A percentile compares a stretch with the other conserved stretches of the same genome.
Evolutionary conservation across 805 yeast genomes (phyloP).

Genomic region (Suhomyces canberraensis): DNA sequence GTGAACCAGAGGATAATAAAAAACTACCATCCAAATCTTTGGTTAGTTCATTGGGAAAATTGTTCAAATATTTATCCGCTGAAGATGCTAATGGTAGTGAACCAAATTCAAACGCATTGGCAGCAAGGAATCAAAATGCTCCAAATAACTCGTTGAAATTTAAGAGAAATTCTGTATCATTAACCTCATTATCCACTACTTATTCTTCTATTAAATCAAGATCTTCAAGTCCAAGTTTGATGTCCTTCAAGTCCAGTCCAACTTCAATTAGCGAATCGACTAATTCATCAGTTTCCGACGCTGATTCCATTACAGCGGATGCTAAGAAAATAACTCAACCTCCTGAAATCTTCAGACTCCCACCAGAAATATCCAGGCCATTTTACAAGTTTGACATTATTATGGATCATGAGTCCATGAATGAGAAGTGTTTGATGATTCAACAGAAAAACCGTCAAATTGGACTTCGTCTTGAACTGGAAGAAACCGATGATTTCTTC

Average conservation of each 20-base stretch:
- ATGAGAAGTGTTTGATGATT: conserved; percentile 26
- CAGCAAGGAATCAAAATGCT: conserved; percentile 3
- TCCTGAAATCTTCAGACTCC: conserved; percentile 36
- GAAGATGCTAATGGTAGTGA: conserved; percentile 21
- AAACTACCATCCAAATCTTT: conserved; percentile 16
- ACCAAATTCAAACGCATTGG: not conserved
- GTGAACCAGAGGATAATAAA: not conserved
- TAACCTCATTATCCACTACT: conserved; percentile 34
- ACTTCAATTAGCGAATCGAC: conserved; percentile 36
- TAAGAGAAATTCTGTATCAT: conserved; percentile 30
- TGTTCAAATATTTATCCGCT: conserved; percentile 35
- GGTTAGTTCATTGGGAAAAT: conserved; percentile 32
- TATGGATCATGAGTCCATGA: conserved; percentile 40
- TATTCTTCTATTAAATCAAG: conserved; percentile 28
- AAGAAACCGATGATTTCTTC: not conserved
- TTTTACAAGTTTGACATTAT: conserved; percentile 44
- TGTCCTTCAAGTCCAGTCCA: conserved; percentile 35
- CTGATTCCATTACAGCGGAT: conserved; percentile 15
- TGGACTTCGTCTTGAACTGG: not conserved
- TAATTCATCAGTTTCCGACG: conserved; percentile 31
- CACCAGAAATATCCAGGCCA: conserved; percentile 48
- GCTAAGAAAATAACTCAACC: conserved; percentile 16
- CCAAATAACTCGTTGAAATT: conserved; percentile 10
- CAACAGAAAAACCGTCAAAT: conserved; percentile 6
- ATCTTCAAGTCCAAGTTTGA: conserved; percentile 37